Conservation (phyloP, 2,329 filamentous ascomycete genomes). For the Curvularia sp. region DNA sequence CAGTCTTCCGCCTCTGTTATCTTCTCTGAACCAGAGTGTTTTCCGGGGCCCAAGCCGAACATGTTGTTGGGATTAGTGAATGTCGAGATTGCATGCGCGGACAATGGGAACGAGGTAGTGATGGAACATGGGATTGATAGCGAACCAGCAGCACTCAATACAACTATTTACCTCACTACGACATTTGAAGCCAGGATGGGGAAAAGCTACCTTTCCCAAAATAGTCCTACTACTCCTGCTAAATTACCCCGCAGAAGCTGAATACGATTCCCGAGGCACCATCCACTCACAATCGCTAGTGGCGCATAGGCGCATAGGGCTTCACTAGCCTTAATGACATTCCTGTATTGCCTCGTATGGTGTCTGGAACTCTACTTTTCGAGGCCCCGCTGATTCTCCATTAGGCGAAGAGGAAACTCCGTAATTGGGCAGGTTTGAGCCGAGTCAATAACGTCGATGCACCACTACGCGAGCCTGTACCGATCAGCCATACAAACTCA, state of each 20-base stretch:
- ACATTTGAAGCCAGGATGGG: too few species aligned
- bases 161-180: background rate
- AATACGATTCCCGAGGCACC: slow-evolving; percentile 13
- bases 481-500: background rate
- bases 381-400: too few species aligned
- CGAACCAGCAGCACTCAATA: background rate
- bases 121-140: background rate
- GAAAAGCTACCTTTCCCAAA: background rate
- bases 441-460: background rate
- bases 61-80: background rate
- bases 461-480: background rate
- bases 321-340: slow-evolving; percentile 17
- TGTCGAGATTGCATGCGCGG: background rate
- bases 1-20: background rate
- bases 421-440: background rate
- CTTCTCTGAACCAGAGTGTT: background rate
- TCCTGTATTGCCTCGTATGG: slow-evolving; percentile 9
- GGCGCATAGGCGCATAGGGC: slow-evolving; percentile 31
- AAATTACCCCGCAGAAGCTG: slow-evolving; percentile 30
- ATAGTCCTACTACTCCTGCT: background rate
- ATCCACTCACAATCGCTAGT: slow-evolving; percentile 25
- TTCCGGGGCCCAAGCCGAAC: background rate
- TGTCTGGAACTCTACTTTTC: background rate
- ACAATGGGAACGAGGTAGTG: background rate
- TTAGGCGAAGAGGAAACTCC: background rate